Base-by-base conservation (phyloP, 352 stramenopile species). In the Phytopythium ostracodes region DNA sequence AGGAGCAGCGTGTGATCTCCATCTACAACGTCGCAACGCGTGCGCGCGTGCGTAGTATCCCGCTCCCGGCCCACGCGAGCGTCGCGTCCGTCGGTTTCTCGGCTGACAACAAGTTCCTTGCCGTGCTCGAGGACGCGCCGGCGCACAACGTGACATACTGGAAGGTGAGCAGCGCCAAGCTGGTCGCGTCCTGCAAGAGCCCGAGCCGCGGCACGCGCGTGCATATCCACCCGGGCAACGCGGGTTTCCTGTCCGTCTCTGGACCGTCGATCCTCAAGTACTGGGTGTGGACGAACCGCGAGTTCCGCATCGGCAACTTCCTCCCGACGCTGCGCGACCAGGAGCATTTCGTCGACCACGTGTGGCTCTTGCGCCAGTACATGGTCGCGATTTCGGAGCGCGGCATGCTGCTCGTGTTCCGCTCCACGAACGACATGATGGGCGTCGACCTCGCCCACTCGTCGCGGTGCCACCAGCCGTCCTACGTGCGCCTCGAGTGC, bases 291-390 rank as follows among this genome's bases (percentile, higher is more conserved):
- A 88, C 76, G 2, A 89, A 87, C 27, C 87, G 76, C 46, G 83
- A 91, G 44, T 89, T 92, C 59, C 87, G 84, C 44, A 92, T 89
- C 51, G 73, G 76, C 25, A 91, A 89, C 52, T 87, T 92, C n/a
- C 35, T 92, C 0, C 83, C 83, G 11, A 81, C 82, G 40, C 68
- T 85, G 10, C 76, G 84, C 2, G 85, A 94, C n/a, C 83, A 92
- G 42, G 82, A 92, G 43, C 83, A 92, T 66, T 92, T 91, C 56
- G 81, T 89, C 4, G 85, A 94, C 58, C 85, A 94, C 43, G 70
- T 88, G 4, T 94, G 85, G 83, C 57, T n/a, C n/a, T n/a, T 88
- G 10, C 79, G 79, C 25, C 78, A 92, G 52, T 76, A 84, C 56
- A 89, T 93, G 76, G 63, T 91, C 8, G 71, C 79, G 27, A 69